Conservation (phyloP, 345 rosid genomes). For the Eucalyptus pauciflora region DNA sequence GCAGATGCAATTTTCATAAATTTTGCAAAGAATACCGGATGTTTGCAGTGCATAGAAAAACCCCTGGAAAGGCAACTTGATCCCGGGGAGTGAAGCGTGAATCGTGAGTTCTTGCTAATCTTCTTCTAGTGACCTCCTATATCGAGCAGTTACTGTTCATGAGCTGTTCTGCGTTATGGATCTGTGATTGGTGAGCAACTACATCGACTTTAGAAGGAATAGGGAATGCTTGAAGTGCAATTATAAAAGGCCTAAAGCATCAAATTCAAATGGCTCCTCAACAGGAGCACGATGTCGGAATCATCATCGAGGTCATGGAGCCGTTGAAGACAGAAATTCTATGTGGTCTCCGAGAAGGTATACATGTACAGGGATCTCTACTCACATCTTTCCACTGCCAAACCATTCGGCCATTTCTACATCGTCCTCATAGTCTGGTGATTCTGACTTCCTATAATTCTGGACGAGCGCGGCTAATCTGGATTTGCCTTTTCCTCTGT, state of each 20-base stretch:
- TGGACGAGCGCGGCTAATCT: not conserved
- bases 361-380: not conserved
- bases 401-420: constrained; percentile 76
- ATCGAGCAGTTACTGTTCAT: not conserved
- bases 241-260: constrained; percentile 52
- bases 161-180: not conserved
- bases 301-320: not conserved
- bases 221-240: constrained; percentile 76
- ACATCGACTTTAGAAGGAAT: constrained; percentile 74
- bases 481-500: constrained; percentile 1
- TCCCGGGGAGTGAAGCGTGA: constrained; percentile 93
- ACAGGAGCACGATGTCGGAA: not conserved
- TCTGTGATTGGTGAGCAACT: constrained; percentile 39
- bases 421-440: constrained; percentile 24
- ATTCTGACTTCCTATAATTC: constrained; percentile 10
- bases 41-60: constrained; percentile 59
- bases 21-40: constrained; percentile 73
- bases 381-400: not conserved
- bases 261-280: constrained; percentile 5
- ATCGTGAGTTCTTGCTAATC: constrained; percentile 46
- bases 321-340: not conserved
- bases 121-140: too few relatives aligned
- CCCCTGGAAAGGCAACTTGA: constrained; percentile 68
- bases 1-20: constrained; percentile 74
- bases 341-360: not conserved